Base-by-base conservation (phyloP, 139 green algal species). In the Coelastrella sp. region DNA sequence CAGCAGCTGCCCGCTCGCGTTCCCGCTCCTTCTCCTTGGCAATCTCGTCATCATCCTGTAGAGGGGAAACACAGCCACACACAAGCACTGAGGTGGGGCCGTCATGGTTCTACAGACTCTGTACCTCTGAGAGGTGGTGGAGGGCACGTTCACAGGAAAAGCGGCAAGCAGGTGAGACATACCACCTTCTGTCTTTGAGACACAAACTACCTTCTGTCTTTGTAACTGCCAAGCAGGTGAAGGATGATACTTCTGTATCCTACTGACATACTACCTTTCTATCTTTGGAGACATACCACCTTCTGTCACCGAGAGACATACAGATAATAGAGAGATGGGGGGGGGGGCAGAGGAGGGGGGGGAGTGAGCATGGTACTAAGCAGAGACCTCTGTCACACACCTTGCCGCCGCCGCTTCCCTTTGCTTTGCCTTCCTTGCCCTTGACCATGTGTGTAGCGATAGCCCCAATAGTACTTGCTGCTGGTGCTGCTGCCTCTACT, bases 11-110 rank as follows among this genome's bases (percentile, higher is more conserved):
- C 2, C 96, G 92, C 84, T 97, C 94, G 71, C 95, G 92, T 89
- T 98, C 96, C 17, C 94, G 91, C 86, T 98, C 95, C 90, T 95
- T 94, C 85, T 98, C 93, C 56, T 89, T 77, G 64, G 95, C 92
- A 58, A 91, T 61, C 77, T 95, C 92, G 4, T 89, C 76, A 11
- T 92, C 93, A 47, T 90, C 90, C 82, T 94, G 87, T 19, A 13
- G 11, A 13, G 8, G 61, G 8, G 8, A 84, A 86, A 59, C 54
- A 78, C n/a, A 58, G 22, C 6, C 74, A 80, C 11, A 20, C 6
- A 16, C 11, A 71, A 19, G 61, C 61, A 10, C 8, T 10, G 11
- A 78, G 64, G 64, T 14, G 16, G 64, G 4, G 64, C 13, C 64
- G 13, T 11, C 64, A 20, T 71, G 64, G 2, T 71, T 11, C 64